These are phyloP conservation scores for Fragaria nilgerrensis DNA, from an alignment of 306 rosid species.

Conservation along the genomic window DNA sequence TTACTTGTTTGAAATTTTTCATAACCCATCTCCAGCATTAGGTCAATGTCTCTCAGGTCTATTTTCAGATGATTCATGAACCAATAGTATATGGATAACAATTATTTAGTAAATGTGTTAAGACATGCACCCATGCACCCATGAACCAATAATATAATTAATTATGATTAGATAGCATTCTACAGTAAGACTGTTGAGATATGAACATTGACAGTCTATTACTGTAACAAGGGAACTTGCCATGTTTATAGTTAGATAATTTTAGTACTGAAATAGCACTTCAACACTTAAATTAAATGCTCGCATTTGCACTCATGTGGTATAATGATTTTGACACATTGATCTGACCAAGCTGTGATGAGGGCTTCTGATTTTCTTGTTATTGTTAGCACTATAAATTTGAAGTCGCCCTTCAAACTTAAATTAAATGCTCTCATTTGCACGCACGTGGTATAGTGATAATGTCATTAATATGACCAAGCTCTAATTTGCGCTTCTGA, in stretches of 20 bases:
- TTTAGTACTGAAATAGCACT: background rate
- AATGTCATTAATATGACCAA: background rate
- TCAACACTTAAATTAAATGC: background rate
- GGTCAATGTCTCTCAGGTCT: background rate
- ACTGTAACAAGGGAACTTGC: background rate
- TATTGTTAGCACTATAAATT: background rate
- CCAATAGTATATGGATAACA: background rate
- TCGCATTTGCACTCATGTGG: background rate
- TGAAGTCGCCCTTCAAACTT: background rate
- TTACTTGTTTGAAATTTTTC: background rate
- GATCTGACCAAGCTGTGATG: background rate
- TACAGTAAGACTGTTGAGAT: background rate
- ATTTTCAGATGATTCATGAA: background rate
- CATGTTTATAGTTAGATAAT: background rate
- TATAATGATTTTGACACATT: background rate
- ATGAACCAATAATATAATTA: background rate
- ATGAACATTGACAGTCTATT: background rate
- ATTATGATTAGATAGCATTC: background rate
- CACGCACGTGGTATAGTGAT: background rate
- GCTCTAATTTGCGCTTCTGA: background rate
- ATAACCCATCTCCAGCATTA: background rate
- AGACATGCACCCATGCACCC: background rate
- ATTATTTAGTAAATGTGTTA: background rate
- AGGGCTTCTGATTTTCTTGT: background rate
- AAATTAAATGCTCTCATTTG: background rate